Percentiles rank a stretch among this genome's conserved stretches.
phyloP scores from a whole-genome alignment of 768 basidiomycete genomes.

The Termitomyces sp. region DNA sequence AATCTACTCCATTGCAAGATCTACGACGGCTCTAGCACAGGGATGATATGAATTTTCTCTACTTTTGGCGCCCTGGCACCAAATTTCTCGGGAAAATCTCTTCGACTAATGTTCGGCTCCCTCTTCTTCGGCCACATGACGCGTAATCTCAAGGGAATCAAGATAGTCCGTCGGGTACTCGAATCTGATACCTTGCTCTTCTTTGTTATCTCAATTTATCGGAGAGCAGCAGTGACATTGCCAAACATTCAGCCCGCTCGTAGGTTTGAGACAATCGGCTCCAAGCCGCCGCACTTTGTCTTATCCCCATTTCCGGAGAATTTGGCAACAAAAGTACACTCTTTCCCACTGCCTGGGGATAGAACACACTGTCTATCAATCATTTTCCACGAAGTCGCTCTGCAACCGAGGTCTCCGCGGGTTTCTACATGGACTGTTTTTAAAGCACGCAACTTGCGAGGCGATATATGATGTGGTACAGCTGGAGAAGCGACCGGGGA shows the following conservation, averaged over 20 bases:
- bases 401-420: conserved; percentile 19
- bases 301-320: too few relatives aligned
- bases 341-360: neutral
- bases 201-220: neutral
- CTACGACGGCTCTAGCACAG: neutral
- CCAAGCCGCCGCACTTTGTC: neutral
- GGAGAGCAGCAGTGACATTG: too few relatives aligned
- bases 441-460: neutral
- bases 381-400: neutral
- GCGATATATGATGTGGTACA: conserved; percentile 9
- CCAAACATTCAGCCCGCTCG: neutral
- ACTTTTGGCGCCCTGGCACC: neutral
- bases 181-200: neutral
- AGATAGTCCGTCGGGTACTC: neutral
- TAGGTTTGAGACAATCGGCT: neutral
- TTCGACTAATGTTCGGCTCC: neutral
- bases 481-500: conserved; percentile 11
- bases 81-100: neutral
- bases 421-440: neutral
- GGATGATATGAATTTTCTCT: neutral
- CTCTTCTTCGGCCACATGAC: neutral
- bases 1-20: neutral
- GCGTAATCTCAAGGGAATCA: neutral
- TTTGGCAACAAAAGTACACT: neutral
- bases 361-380: neutral